These are phyloP conservation scores for Wallacemonas collosoma DNA, from an alignment of 208 protist species.

Conservation along the genomic window DNA sequence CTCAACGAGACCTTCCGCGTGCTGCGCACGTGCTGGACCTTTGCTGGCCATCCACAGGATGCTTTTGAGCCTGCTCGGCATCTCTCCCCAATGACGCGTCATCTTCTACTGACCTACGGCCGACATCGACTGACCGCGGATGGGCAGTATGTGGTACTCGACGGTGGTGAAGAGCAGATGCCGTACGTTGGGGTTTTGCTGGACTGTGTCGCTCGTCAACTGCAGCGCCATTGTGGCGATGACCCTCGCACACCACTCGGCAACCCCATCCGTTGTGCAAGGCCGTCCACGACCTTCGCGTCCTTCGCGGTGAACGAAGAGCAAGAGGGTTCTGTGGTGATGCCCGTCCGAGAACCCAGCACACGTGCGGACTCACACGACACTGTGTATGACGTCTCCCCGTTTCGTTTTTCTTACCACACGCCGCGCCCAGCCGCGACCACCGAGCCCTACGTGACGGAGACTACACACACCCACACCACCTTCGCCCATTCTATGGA, in stretches of 20 bases:
- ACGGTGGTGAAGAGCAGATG: slow-evolving; percentile 52
- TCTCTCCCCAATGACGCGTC: slow-evolving; percentile 41
- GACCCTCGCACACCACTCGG: no score
- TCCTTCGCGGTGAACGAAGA: no score
- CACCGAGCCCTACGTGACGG: no score
- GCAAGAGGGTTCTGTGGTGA: no score
- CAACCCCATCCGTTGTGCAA: no score
- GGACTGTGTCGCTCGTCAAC: slow-evolving; percentile 22
- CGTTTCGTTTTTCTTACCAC: slow-evolving; percentile 8
- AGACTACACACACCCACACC: no score
- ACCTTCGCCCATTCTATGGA: no score
- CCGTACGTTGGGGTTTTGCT: slow-evolving; percentile 65
- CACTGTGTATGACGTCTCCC: neutral
- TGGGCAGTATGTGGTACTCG: slow-evolving; percentile 51
- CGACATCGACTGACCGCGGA: slow-evolving; percentile 43
- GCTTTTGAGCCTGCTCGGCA: slow-evolving; percentile 59
- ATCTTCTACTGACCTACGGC: slow-evolving; percentile 66
- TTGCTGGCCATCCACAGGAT: slow-evolving; percentile 52
- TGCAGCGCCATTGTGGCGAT: neutral
- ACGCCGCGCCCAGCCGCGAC: neutral
- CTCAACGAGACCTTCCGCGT: slow-evolving; percentile 50
- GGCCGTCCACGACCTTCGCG: no score
- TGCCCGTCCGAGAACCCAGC: no score
- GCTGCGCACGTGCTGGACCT: slow-evolving; percentile 57
- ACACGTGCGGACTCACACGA: neutral